A percentile compares a stretch with the other conserved stretches of the same genome.
Evolutionary conservation across 352 stramenopile species (phyloP).

Genomic region (Blastocystis sp.): DNA sequence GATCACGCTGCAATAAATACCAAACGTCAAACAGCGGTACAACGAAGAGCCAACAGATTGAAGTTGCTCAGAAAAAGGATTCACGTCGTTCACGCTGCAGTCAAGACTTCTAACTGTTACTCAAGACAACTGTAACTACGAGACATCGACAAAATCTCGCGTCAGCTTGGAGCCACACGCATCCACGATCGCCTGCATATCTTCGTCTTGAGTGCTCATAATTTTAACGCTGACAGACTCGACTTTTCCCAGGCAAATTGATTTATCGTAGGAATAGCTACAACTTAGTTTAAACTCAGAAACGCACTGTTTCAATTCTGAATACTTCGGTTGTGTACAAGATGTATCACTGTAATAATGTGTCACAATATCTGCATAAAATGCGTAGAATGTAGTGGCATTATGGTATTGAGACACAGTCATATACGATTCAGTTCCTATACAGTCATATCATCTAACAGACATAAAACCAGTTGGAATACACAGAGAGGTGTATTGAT

Average conservation of each 20-base stretch:
- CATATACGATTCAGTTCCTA: neutral
- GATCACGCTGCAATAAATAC: neutral
- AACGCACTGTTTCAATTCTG: neutral
- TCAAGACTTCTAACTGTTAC: neutral
- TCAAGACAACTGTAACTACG: neutral
- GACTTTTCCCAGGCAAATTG: neutral
- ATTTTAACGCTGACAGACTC: neutral
- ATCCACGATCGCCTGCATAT: neutral
- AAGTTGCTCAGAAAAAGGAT: neutral
- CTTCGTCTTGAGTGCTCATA: neutral
- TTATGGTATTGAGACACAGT: neutral
- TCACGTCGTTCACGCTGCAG: neutral
- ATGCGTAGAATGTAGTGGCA: neutral
- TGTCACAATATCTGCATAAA: neutral
- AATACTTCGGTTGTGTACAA: neutral
- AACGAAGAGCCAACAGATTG: neutral
- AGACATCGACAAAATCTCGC: conserved; percentile 12
- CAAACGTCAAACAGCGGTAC: neutral
- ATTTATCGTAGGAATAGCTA: neutral
- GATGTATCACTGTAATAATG: neutral
- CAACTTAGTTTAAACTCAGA: neutral
- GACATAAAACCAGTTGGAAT: neutral
- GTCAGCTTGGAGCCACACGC: conserved; percentile 5
- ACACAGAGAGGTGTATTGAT: neutral
- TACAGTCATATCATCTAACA: neutral